These are phyloP conservation scores for Didymosphaeria variabile DNA, from an alignment of 2,329 filamentous ascomycete genomes.

Conservation along the genomic window DNA sequence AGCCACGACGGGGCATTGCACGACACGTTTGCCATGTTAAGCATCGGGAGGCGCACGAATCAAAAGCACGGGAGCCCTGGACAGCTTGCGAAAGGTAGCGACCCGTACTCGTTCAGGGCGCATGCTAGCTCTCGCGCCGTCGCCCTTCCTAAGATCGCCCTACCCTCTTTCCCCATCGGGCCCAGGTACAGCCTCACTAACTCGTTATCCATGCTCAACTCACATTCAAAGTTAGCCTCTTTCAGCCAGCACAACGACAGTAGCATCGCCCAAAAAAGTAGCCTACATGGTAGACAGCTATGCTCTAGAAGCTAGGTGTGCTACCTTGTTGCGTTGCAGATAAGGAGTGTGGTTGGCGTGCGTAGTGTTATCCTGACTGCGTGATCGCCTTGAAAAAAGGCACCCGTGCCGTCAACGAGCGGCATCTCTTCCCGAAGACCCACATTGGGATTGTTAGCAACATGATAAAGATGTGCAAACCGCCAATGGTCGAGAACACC, in stretches of 20 bases:
- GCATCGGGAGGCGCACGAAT: too few relatives aligned
- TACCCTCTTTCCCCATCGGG: constrained; percentile 6
- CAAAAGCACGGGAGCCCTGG: background rate
- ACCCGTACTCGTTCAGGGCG: background rate
- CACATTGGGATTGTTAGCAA: constrained; percentile 74
- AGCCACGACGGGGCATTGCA: background rate
- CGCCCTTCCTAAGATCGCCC: constrained; percentile 6
- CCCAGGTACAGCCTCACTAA: background rate
- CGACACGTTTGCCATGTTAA: too few relatives aligned
- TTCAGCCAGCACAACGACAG: too few relatives aligned
- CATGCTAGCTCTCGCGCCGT: background rate
- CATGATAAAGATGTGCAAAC: constrained; percentile 79
- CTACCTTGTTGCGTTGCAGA: too few relatives aligned
- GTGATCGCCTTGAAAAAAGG: constrained; percentile 27
- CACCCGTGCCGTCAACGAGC: constrained; percentile 31
- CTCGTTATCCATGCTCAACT: constrained; percentile 1
- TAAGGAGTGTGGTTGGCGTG: too few relatives aligned
- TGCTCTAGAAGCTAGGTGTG: too few relatives aligned
- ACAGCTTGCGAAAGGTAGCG: background rate
- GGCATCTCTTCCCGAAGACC: constrained; percentile 36
- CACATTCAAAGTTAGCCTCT: too few relatives aligned
- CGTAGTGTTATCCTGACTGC: too few relatives aligned
- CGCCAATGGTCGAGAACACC: constrained; percentile 74
- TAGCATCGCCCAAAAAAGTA: too few relatives aligned
- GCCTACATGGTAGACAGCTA: too few relatives aligned